These are phyloP conservation scores for Hypoxylon sp. DNA, from an alignment of 2,329 filamentous ascomycete species.

Conservation along the genomic window DNA sequence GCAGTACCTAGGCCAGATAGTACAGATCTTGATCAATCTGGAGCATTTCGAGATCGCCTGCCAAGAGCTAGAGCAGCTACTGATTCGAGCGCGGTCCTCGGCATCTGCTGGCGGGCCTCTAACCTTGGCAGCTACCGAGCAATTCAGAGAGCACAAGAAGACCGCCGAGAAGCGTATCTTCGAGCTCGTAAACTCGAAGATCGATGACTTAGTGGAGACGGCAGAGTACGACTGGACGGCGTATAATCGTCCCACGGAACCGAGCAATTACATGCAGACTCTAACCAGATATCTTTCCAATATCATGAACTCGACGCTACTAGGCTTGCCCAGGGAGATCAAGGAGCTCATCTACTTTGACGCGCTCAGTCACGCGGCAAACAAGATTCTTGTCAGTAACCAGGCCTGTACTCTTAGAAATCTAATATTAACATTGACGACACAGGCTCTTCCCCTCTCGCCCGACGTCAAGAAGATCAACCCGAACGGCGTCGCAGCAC, in stretches of 20 bases:
- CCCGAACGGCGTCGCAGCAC: conserved; percentile 83
- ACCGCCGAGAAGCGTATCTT: conserved; percentile 98
- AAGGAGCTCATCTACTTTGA: conserved; percentile 99
- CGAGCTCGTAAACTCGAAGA: conserved; percentile 98
- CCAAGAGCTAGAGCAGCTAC: conserved; percentile 86
- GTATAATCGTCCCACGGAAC: conserved; percentile 74
- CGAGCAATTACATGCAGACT: conserved; percentile 95
- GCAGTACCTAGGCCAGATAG: conserved; percentile 96
- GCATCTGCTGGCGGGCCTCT: conserved; percentile 85
- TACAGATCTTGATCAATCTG: conserved; percentile 97
- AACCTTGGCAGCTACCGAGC: conserved; percentile 83
- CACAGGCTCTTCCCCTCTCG: conserved; percentile 80
- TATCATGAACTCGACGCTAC: conserved; percentile 94
- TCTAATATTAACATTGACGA: conserved; percentile 33
- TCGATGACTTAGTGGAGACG: conserved; percentile 96
- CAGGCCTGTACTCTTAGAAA: background rate
- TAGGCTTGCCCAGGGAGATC: conserved; percentile 94
- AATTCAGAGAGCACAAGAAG: conserved; percentile 92
- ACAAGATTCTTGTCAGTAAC: conserved; percentile 79
- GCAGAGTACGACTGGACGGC: conserved; percentile 92
- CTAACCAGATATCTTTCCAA: conserved; percentile 92
- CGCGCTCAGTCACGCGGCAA: conserved; percentile 89
- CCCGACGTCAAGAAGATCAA: conserved; percentile 88
- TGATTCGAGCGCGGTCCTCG: conserved; percentile 87
- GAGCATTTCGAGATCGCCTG: conserved; percentile 98